A percentile compares a stretch with the other conserved stretches of the same genome.
phyloP scores from a whole-genome alignment of 257 asterid species.

The Solanum dulcamara region DNA sequence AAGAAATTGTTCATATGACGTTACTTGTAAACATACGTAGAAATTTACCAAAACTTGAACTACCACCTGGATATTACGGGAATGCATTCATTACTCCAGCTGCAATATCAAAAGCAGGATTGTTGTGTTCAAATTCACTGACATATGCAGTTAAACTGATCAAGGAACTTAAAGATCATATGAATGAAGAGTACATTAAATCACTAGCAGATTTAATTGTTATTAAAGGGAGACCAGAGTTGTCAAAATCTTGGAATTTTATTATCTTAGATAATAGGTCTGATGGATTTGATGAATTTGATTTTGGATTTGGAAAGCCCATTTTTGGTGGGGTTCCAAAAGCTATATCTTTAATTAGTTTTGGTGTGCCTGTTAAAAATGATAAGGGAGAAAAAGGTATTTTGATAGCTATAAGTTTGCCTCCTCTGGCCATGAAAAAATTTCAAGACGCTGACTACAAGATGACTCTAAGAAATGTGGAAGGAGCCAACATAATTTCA shows the following conservation, averaged over 20 bases:
- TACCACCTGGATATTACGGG: constrained; percentile 6
- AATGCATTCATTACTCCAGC: constrained; percentile 3
- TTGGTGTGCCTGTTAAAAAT: background rate
- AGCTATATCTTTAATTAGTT: background rate
- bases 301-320: constrained; percentile 2
- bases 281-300: background rate
- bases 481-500: too few species aligned
- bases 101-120: background rate
- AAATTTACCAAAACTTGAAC: background rate
- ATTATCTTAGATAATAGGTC: background rate
- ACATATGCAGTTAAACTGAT: background rate
- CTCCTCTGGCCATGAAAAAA: too few species aligned
- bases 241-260: background rate
- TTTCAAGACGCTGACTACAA: too few species aligned
- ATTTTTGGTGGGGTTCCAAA: background rate
- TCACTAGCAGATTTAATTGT: constrained; percentile 7
- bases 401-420: background rate
- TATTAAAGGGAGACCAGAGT: background rate
- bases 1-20: background rate
- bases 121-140: background rate
- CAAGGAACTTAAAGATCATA: background rate
- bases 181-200: constrained; percentile 1
- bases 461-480: too few species aligned
- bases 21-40: background rate
- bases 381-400: background rate